phyloP scores from a whole-genome alignment of 176 grass and related monocot species.

The Musa schizocarpa region DNA sequence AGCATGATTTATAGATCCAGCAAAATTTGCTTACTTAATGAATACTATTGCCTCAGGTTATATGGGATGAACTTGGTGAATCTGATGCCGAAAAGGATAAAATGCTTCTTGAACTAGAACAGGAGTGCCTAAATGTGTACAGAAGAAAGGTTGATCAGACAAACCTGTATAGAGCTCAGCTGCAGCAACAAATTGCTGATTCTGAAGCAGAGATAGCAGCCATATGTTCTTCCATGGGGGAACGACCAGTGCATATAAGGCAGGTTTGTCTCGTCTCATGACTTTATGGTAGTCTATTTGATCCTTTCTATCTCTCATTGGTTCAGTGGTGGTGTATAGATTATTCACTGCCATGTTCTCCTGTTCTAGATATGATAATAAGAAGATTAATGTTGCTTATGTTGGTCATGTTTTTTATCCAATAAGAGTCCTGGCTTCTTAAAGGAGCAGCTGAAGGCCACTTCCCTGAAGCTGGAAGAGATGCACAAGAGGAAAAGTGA shows the following conservation, averaged over 20 bases:
- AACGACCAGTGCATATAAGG: constrained; percentile 38
- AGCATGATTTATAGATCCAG: background rate
- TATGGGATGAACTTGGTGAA: constrained; percentile 85
- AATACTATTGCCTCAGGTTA: constrained; percentile 32
- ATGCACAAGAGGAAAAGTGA: constrained; percentile 34
- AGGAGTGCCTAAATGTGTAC: constrained; percentile 67
- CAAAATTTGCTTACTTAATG: background rate
- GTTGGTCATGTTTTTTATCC: background rate
- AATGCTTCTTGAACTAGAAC: constrained; percentile 54
- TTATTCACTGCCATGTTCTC: too few relatives aligned
- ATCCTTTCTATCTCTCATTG: background rate
- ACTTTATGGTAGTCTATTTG: background rate
- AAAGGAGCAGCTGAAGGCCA: constrained; percentile 49
- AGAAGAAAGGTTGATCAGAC: constrained; percentile 63
- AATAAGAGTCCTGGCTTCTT: constrained; percentile 37
- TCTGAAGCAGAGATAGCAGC: constrained; percentile 60
- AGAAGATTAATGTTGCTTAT: background rate
- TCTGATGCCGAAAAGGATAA: constrained; percentile 47
- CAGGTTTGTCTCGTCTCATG: constrained; percentile 38
- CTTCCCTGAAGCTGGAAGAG: constrained; percentile 45
- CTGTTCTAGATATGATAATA: background rate
- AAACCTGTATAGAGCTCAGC: constrained; percentile 45
- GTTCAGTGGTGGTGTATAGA: background rate
- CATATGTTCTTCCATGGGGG: constrained; percentile 65
- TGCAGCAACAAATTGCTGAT: constrained; percentile 57